Evolutionary conservation across 176 grass and related monocot species (phyloP).

Genomic region (Carex pumila): DNA sequence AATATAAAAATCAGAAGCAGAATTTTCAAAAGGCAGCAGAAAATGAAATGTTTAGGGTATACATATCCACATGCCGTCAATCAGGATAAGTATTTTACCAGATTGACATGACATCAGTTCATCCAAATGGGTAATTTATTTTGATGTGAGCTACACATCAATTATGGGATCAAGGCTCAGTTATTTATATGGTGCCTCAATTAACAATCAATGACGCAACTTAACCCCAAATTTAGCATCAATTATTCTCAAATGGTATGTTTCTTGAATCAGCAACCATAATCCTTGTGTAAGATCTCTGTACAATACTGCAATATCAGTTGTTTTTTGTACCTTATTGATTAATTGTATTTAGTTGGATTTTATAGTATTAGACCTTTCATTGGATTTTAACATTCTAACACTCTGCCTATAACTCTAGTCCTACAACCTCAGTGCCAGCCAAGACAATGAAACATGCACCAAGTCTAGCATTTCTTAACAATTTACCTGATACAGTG

Average conservation of each 20-base stretch:
- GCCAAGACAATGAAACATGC: neutral
- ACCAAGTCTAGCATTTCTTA: neutral
- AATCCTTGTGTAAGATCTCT: neutral
- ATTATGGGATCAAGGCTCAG: neutral
- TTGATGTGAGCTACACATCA: neutral
- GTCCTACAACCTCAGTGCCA: neutral
- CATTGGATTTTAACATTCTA: neutral
- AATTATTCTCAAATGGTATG: neutral
- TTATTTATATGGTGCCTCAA: neutral
- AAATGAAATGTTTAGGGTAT: neutral
- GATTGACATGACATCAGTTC: neutral
- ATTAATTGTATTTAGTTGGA: neutral
- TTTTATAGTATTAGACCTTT: neutral
- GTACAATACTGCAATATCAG: neutral
- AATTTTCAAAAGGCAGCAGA: neutral
- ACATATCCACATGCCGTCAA: neutral
- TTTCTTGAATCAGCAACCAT: neutral
- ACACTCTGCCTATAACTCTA: neutral
- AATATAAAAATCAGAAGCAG: neutral
- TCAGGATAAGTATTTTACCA: neutral
- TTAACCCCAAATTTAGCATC: neutral
- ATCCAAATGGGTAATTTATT: neutral
- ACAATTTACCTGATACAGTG: slow-evolving; percentile 59
- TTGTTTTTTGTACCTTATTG: neutral
- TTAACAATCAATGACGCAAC: neutral